Evolutionary conservation across 352 stramenopile genomes (phyloP).

Genomic region (Albugo candida): DNA sequence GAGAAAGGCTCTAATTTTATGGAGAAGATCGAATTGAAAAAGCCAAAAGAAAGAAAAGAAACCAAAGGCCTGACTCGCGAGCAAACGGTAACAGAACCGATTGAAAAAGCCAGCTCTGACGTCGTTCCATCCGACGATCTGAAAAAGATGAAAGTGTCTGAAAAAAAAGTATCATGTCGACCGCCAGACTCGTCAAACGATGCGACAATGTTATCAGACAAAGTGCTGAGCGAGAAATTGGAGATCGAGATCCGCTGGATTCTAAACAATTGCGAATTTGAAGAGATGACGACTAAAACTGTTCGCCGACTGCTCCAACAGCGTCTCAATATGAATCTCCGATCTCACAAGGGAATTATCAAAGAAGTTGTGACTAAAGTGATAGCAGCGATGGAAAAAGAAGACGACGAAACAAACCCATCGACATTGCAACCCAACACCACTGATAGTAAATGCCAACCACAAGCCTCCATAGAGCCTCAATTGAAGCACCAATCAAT

Average conservation of each 20-base stretch:
- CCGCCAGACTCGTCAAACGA: conserved; percentile 5
- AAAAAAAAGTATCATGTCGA: conserved; percentile 1
- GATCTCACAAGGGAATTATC: conserved; percentile 51
- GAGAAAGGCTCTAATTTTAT: conserved; percentile 1
- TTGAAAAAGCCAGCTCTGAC: too few species aligned
- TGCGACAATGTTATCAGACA: conserved; percentile 13
- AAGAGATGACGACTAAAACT: conserved; percentile 72
- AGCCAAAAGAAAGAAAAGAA: conserved; percentile 2
- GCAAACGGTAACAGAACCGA: not conserved
- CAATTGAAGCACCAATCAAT: not conserved
- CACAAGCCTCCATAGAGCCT: not conserved
- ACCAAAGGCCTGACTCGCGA: conserved; percentile 6
- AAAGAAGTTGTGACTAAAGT: conserved; percentile 54
- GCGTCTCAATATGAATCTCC: conserved; percentile 45
- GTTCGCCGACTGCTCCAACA: conserved; percentile 55
- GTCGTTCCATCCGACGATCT: too few species aligned
- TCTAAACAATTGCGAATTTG: conserved; percentile 48
- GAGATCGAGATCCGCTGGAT: conserved; percentile 71
- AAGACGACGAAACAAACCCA: conserved; percentile 2
- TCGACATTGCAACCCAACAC: not conserved
- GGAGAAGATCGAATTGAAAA: not conserved
- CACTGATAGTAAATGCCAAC: not conserved
- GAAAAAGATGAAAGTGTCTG: too few species aligned
- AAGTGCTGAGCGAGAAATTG: conserved; percentile 28
- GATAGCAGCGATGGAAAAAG: conserved; percentile 57